These are phyloP conservation scores for Aspergillus spinulosporus DNA, from an alignment of 2,329 filamentous ascomycete species.

Conservation along the genomic window DNA sequence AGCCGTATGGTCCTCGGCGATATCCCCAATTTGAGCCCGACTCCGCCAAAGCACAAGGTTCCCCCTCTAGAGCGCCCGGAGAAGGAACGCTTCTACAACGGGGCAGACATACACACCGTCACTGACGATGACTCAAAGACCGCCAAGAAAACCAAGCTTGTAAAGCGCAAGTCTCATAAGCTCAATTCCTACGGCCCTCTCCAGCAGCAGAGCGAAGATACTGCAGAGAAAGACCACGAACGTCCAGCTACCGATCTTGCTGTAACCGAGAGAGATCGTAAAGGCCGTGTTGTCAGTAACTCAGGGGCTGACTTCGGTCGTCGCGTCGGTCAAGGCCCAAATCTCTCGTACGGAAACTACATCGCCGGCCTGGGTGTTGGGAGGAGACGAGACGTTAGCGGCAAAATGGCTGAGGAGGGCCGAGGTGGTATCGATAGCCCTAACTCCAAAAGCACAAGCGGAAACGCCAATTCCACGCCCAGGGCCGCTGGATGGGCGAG, in stretches of 20 bases:
- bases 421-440: conserved; percentile 31
- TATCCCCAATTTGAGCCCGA: conserved; percentile 37
- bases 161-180: conserved; percentile 37
- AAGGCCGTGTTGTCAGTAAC: conserved; percentile 47
- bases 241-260: conserved; percentile 13
- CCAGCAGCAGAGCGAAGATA: conserved; percentile 33
- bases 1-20: conserved; percentile 35
- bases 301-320: conserved; percentile 41
- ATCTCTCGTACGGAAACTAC: conserved; percentile 44
- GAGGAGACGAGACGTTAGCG: conserved; percentile 49
- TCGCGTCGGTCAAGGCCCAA: conserved; percentile 30
- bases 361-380: conserved; percentile 47
- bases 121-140: conserved; percentile 22
- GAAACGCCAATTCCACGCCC: conserved; percentile 12
- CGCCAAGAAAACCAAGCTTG: conserved; percentile 33
- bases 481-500: conserved; percentile 49
- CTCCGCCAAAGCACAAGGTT: conserved; percentile 23
- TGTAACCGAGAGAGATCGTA: conserved; percentile 37
- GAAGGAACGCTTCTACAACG: conserved; percentile 45
- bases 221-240: conserved; percentile 24
- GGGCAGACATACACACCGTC: conserved; percentile 31
- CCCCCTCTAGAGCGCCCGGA: conserved; percentile 32
- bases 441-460: conserved; percentile 10
- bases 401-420: conserved; percentile 50
- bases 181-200: conserved; percentile 37